A percentile compares a stretch with the other conserved stretches of the same genome.
Conservation (phyloP, 768 basidiomycete genomes). For the Clitopilus passeckerianus region DNA sequence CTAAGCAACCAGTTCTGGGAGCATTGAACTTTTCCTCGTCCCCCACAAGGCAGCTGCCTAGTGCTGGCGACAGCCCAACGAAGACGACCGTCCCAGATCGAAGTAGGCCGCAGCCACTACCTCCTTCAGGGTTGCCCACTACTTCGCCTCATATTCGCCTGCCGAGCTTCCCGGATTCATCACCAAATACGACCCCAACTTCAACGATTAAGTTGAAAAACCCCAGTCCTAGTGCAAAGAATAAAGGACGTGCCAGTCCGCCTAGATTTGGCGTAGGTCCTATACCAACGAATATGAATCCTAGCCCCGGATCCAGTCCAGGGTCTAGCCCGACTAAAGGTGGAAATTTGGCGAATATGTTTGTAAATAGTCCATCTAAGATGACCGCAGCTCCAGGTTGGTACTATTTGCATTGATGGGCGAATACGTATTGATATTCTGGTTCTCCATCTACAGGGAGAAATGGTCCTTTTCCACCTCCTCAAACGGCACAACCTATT, state of each 20-base stretch:
- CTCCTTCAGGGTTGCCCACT: conserved; percentile 4
- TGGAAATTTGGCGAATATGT: neutral
- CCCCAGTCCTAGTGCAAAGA: neutral
- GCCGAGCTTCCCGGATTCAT: neutral
- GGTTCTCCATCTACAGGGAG: neutral
- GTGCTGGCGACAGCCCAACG: neutral
- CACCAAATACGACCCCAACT: neutral
- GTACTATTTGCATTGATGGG: no score
- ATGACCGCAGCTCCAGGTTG: neutral
- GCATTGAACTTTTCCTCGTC: conserved; percentile 13
- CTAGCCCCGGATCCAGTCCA: conserved; percentile 5
- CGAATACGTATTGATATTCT: no score
- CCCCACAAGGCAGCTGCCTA: conserved; percentile 12
- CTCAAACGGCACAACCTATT: conserved; percentile 19
- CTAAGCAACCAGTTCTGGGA: neutral
- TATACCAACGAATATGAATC: conserved; percentile 12
- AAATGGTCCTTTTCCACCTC: neutral
- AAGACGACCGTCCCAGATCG: conserved; percentile 3
- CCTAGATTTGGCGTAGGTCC: conserved; percentile 14
- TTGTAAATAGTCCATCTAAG: neutral
- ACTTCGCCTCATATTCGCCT: neutral
- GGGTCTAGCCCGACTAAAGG: neutral
- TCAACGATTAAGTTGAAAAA: neutral
- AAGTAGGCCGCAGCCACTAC: conserved; percentile 6
- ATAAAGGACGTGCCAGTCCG: conserved; percentile 14